phyloP scores from a whole-genome alignment of 768 basidiomycete genomes.

The Leccinum uliginosum region DNA sequence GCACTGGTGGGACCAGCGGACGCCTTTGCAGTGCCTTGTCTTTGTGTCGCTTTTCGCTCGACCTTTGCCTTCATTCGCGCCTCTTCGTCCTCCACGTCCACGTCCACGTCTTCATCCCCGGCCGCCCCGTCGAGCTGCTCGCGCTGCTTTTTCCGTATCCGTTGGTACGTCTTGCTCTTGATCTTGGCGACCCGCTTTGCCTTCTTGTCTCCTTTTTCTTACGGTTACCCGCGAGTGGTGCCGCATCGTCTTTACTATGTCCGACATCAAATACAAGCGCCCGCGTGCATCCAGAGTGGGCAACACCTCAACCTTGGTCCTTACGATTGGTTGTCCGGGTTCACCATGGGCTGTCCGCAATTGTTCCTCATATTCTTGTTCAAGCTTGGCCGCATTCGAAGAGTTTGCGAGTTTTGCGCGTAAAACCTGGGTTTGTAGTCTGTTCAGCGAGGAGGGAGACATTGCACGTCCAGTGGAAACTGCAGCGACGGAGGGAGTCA shows the following conservation, averaged over 20 bases:
- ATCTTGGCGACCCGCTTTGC: constrained; percentile 90
- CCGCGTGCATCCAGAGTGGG: constrained; percentile 87
- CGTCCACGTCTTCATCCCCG: constrained; percentile 18
- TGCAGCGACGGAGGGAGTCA: constrained; percentile 59
- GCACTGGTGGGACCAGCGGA: too few relatives aligned
- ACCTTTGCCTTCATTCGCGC: constrained; percentile 67
- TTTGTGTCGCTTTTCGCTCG: too few relatives aligned
- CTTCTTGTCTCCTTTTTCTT: constrained; percentile 76
- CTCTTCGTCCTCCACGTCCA: constrained; percentile 45
- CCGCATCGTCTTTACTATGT: constrained; percentile 58
- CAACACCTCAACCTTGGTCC: constrained; percentile 73
- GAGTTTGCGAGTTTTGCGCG: constrained; percentile 84
- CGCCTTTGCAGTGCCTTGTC: too few relatives aligned
- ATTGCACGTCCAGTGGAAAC: constrained; percentile 41
- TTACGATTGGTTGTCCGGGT: constrained; percentile 37
- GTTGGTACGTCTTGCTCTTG: constrained; percentile 91
- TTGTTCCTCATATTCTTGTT: constrained; percentile 82
- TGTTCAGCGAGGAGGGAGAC: constrained; percentile 81
- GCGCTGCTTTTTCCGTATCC: constrained; percentile 73
- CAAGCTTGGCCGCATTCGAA: constrained; percentile 71
- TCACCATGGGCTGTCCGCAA: constrained; percentile 45
- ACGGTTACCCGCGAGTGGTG: constrained; percentile 59
- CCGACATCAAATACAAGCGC: constrained; percentile 89
- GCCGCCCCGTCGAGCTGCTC: constrained; percentile 54
- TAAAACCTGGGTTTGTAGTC: constrained; percentile 88